These are phyloP conservation scores for Xylariaceae sp. DNA, from an alignment of 2,329 filamentous ascomycete species.

Conservation along the genomic window DNA sequence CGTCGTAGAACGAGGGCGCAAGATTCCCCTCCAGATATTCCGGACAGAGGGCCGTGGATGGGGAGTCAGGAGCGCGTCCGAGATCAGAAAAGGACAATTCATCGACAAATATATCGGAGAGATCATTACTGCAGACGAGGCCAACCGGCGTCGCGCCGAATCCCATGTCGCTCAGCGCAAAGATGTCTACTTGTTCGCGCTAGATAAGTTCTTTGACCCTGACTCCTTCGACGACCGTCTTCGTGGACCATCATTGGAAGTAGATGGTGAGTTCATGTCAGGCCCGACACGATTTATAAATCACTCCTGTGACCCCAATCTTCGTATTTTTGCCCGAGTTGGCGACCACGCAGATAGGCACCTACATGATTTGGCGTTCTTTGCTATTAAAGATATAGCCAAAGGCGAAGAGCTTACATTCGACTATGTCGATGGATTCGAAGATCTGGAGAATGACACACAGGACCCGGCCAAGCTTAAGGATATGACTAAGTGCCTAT, in stretches of 20 bases:
- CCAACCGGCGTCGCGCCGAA: constrained; percentile 56
- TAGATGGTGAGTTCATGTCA: constrained; percentile 71
- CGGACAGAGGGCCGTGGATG: constrained; percentile 69
- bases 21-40: constrained; percentile 71
- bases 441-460: constrained; percentile 43
- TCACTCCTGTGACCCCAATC: constrained; percentile 75
- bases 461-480: constrained; percentile 43
- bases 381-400: constrained; percentile 63
- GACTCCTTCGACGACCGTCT: constrained; percentile 53
- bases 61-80: constrained; percentile 64
- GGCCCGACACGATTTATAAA: constrained; percentile 80
- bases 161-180: constrained; percentile 58
- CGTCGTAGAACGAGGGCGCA: constrained; percentile 70
- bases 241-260: constrained; percentile 51
- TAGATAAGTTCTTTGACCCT: constrained; percentile 72
- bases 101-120: constrained; percentile 77
- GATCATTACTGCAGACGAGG: constrained; percentile 60
- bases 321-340: constrained; percentile 73
- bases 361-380: constrained; percentile 73
- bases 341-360: constrained; percentile 71
- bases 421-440: constrained; percentile 69
- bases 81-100: constrained; percentile 69
- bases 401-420: constrained; percentile 70
- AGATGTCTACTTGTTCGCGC: constrained; percentile 72
- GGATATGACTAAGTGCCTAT: constrained; percentile 57